Conservation (phyloP, 352 stramenopile species). For the Aphanomyces astaci region DNA sequence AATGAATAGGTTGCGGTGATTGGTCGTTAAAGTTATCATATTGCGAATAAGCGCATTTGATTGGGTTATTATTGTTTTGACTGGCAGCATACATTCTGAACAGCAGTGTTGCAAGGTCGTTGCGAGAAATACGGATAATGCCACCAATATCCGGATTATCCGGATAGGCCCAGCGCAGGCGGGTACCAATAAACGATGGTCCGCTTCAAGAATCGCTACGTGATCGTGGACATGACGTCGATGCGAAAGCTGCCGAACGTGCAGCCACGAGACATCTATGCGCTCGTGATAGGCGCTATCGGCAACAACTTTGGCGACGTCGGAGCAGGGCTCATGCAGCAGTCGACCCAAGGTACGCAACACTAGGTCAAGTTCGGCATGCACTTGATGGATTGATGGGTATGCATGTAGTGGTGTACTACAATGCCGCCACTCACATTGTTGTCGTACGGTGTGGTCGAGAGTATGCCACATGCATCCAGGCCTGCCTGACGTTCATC, state of each 20-base stretch:
- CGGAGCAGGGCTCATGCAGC: conserved; percentile 6
- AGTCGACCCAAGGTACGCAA: conserved; percentile 10
- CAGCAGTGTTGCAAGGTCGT: background rate
- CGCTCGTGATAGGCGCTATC: background rate
- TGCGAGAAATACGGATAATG: background rate
- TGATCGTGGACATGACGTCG: conserved; percentile 7
- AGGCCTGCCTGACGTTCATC: conserved; percentile 16
- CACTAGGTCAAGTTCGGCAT: background rate
- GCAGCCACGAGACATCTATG: conserved; percentile 5
- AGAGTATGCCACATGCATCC: conserved; percentile 11
- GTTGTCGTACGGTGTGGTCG: conserved; percentile 16
- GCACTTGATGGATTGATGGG: conserved; percentile 2
- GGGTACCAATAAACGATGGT: conserved; percentile 16
- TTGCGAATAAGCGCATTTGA: too few relatives aligned
- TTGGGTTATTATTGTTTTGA: too few relatives aligned
- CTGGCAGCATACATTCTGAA: too few relatives aligned
- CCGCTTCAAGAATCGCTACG: conserved; percentile 24
- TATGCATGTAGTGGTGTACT: conserved; percentile 15
- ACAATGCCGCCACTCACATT: conserved; percentile 15
- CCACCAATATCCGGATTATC: background rate
- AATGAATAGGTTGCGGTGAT: too few relatives aligned
- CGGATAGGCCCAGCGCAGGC: background rate
- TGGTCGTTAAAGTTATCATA: too few relatives aligned
- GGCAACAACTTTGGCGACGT: conserved; percentile 19
- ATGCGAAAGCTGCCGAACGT: background rate